Conservation (phyloP, 208 protist species). For the Crithidia bombi region DNA sequence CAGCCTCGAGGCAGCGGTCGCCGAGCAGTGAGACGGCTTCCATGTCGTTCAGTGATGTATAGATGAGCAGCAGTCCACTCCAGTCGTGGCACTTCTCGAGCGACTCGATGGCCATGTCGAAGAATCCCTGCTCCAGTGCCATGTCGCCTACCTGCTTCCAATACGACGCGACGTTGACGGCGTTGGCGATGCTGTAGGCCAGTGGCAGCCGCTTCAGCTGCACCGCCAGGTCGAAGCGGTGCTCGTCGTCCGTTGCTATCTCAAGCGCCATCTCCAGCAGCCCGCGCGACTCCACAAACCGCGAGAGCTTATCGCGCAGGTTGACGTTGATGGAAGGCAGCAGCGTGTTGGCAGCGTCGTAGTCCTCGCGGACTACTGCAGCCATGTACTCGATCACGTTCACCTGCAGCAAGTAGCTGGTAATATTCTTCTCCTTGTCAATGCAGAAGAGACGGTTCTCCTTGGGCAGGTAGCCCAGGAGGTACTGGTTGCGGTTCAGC, state of each 20-base stretch:
- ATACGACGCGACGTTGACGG: conserved; percentile 67
- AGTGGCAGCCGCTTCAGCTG: conserved; percentile 82
- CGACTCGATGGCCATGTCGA: conserved; percentile 86
- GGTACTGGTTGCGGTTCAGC: conserved; percentile 89
- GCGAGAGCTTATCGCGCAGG: conserved; percentile 90
- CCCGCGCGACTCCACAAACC: conserved; percentile 95
- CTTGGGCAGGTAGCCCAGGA: conserved; percentile 96
- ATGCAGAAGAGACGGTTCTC: conserved; percentile 96
- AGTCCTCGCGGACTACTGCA: conserved; percentile 95
- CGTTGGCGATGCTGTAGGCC: conserved; percentile 80
- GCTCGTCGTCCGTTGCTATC: conserved; percentile 95
- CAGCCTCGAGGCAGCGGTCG: conserved; percentile 55
- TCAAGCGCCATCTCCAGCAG: conserved; percentile 92
- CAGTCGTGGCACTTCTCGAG: conserved; percentile 64
- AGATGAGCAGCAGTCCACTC: conserved; percentile 84
- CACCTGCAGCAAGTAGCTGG: conserved; percentile 92
- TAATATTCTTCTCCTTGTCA: conserved; percentile 94
- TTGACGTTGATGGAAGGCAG: conserved; percentile 86
- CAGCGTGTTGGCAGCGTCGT: conserved; percentile 82
- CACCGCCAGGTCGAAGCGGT: conserved; percentile 95
- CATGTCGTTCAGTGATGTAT: conserved; percentile 69
- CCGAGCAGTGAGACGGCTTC: conserved; percentile 77
- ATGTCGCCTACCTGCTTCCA: conserved; percentile 97
- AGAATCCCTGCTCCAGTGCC: conserved; percentile 73
- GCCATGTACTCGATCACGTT: conserved; percentile 98